Base-by-base conservation (phyloP, 345 rosid species). In the Kandelia obovata region DNA sequence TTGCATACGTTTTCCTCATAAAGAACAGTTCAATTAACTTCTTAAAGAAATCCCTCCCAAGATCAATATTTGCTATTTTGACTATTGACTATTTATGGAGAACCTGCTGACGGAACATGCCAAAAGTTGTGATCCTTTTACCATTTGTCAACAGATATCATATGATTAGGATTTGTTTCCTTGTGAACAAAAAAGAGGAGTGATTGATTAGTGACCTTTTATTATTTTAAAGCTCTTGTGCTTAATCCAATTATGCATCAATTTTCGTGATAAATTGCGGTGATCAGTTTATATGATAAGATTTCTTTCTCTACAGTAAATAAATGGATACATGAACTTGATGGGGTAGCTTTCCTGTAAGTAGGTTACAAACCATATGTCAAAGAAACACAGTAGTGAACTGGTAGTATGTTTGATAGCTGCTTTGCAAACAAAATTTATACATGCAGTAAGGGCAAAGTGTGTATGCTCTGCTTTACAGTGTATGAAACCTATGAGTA, bases 41-140 rank as follows among this genome's bases (percentile, higher is more conserved):
- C 53, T 60, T 52, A 6, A 60, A 61, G 62, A 65, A 64, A 47
- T 19, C 58, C 39, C 0, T 47, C 61, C 52, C 58, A 23, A 32
- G 30, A 61, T 15, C 47, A 55, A 61, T 32, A 51, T 68, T 62
- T 43, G 19, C 16, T 43, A 43, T 43, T 43, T 43, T 13, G 13
- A 43, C 49, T 43, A 13, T 43, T 13, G 49, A 43, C 49, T 43
- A 2, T 23, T 15, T 6, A 25, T 37, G 34, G 39, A 8, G 60
- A 61, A 52, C 52, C 58, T 69, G 2, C 43, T 15, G 9, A 58
- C 56, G 17, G 13, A 43, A 13, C 49, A 43, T 15, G 19, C 49
- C 62, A 19, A n/a, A 20, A 20, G 8, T 47, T 69, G 70, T 65
- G 66, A 73, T 71, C 72, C 34, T 71, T 59, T 66, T 53, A 61